Conservation (phyloP, 1,139 yeast genomes). For the Scheffersomyces illinoinensis region DNA sequence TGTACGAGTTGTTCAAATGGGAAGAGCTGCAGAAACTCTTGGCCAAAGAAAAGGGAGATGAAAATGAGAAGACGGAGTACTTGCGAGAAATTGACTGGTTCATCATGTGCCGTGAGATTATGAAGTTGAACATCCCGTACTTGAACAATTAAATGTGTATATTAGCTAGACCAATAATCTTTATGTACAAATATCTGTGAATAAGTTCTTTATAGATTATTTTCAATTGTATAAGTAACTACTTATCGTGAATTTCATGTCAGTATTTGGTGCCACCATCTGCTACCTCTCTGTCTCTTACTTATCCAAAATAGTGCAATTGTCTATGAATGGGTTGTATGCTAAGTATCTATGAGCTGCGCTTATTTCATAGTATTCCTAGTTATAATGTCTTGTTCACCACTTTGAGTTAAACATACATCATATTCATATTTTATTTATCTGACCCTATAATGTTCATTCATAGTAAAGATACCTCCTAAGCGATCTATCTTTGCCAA, state of each 20-base stretch:
- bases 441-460: too few species aligned
- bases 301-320: too few species aligned
- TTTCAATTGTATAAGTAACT: not conserved
- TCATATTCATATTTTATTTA: too few species aligned
- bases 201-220: too few species aligned
- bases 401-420: too few species aligned
- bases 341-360: too few species aligned
- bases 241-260: not conserved
- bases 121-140: conserved; percentile 69
- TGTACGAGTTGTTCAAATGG: conserved; percentile 54
- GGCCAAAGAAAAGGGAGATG: conserved; percentile 9
- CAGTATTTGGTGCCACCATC: too few species aligned
- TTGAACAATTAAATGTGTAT: conserved; percentile 12
- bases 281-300: too few species aligned
- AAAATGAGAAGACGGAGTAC: conserved; percentile 20
- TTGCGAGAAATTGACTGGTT: conserved; percentile 86
- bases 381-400: too few species aligned
- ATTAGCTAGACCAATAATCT: not conserved
- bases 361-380: too few species aligned
- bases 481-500: not conserved
- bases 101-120: conserved; percentile 82
- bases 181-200: not conserved
- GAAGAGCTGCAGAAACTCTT: conserved; percentile 34
- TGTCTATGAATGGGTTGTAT: too few species aligned
- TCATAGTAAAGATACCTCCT: not conserved